Percentiles rank a stretch among this genome's conserved stretches.
These are phyloP conservation scores for Xerocomus potaroensis DNA, from an alignment of 768 basidiomycete species.

Conservation along the genomic window DNA sequence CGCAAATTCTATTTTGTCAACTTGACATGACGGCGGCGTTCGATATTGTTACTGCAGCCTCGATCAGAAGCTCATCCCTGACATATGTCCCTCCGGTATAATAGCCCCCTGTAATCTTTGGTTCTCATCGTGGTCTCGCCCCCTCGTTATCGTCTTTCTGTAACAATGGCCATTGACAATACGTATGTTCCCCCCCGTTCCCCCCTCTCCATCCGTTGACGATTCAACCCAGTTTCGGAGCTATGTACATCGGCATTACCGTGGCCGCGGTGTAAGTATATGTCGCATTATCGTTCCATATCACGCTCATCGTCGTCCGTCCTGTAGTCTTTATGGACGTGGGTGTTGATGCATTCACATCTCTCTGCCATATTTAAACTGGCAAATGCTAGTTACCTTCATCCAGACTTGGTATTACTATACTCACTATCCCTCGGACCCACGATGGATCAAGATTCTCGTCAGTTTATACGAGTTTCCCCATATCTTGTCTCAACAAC, in stretches of 20 bases:
- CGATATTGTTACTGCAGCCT: background rate
- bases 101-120: background rate
- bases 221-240: conserved; percentile 40
- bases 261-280: conserved; percentile 45
- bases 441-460: conserved; percentile 43
- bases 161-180: conserved; percentile 22
- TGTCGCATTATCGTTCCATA: background rate
- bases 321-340: conserved; percentile 54
- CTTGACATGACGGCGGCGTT: background rate
- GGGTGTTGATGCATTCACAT: conserved; percentile 2
- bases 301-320: conserved; percentile 4
- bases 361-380: background rate
- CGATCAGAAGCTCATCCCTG: background rate
- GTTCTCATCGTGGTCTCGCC: background rate
- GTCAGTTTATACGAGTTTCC: conserved; percentile 28
- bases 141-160: background rate
- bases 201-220: background rate
- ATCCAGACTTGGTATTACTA: conserved; percentile 57
- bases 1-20: background rate
- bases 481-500: background rate
- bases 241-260: conserved; percentile 47
- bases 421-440: conserved; percentile 43
- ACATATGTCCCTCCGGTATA: background rate
- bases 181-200: conserved; percentile 31
- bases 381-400: conserved; percentile 40